Percentiles rank a stretch among this genome's conserved stretches.
phyloP scores from a whole-genome alignment of 2,329 filamentous ascomycete genomes.

The Nemania serpens region DNA sequence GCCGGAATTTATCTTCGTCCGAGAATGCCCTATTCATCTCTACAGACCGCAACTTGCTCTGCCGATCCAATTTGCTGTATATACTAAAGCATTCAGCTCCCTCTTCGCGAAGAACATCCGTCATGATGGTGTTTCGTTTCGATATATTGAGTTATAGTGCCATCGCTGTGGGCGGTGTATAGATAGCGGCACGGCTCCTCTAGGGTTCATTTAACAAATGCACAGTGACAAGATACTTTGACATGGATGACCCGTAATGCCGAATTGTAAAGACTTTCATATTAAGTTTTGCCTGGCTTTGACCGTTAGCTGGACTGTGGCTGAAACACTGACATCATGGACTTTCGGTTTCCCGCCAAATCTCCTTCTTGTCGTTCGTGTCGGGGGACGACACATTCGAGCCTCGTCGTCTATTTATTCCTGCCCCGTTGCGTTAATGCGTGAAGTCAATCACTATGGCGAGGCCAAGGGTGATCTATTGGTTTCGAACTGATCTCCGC shows the following conservation, averaged over 20 bases:
- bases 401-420: no score
- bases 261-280: not conserved
- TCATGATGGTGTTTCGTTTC: not conserved
- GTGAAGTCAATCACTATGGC: constrained; percentile 25
- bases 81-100: not conserved
- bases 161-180: no score
- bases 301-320: constrained; percentile 4
- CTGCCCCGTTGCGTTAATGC: not conserved
- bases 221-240: no score
- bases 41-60: not conserved
- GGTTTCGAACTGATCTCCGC: constrained; percentile 79
- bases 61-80: not conserved
- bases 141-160: no score
- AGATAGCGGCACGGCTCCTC: not conserved
- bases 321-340: constrained; percentile 28
- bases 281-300: not conserved
- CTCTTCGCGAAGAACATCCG: not conserved
- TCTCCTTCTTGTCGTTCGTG: no score
- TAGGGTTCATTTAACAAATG: not conserved
- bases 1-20: not conserved
- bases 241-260: no score
- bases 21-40: not conserved
- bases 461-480: constrained; percentile 67
- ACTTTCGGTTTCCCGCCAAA: constrained; percentile 17
- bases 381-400: no score